Percentiles rank a stretch among this genome's conserved stretches.
These are phyloP conservation scores for Zygoascus sp. DNA, from an alignment of 1,139 yeast genomes.

Conservation along the genomic window DNA sequence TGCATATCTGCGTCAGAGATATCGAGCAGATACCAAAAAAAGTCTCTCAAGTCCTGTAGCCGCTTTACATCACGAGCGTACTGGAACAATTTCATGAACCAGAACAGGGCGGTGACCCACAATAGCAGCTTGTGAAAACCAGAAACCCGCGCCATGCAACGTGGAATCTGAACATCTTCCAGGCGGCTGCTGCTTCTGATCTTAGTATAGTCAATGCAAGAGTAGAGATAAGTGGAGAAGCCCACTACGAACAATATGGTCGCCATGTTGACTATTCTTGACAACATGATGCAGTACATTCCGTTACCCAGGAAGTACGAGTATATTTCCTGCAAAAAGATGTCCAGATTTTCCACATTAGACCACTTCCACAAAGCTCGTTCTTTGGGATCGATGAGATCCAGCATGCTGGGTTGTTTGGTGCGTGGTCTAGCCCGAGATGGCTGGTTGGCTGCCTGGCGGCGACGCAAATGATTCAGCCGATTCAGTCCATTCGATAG, in stretches of 20 bases:
- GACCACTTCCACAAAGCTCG: conserved; percentile 95
- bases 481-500: conserved; percentile 1
- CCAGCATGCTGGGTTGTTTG: conserved; percentile 5
- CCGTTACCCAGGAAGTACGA: conserved; percentile 85
- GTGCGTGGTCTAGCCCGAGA: neutral
- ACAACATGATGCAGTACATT: conserved; percentile 63
- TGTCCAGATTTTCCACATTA: conserved; percentile 84
- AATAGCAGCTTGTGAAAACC: conserved; percentile 50
- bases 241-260: conserved; percentile 74
- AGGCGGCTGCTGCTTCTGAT: conserved; percentile 39
- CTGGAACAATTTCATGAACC: conserved; percentile 58
- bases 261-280: conserved; percentile 56
- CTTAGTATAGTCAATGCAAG: conserved; percentile 70
- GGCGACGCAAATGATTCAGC: neutral
- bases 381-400: conserved; percentile 52
- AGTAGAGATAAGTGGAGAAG: conserved; percentile 72
- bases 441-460: conserved; percentile 8
- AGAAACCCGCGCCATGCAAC: conserved; percentile 55
- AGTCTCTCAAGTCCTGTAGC: conserved; percentile 58
- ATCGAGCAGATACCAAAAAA: conserved; percentile 61
- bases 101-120: conserved; percentile 55
- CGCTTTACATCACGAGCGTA: conserved; percentile 45
- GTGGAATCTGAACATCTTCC: conserved; percentile 51
- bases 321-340: conserved; percentile 77
- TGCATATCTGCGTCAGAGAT: conserved; percentile 78